Evolutionary conservation across 106 monocot species (phyloP).

Genomic region (Hemerocallis citrina): DNA sequence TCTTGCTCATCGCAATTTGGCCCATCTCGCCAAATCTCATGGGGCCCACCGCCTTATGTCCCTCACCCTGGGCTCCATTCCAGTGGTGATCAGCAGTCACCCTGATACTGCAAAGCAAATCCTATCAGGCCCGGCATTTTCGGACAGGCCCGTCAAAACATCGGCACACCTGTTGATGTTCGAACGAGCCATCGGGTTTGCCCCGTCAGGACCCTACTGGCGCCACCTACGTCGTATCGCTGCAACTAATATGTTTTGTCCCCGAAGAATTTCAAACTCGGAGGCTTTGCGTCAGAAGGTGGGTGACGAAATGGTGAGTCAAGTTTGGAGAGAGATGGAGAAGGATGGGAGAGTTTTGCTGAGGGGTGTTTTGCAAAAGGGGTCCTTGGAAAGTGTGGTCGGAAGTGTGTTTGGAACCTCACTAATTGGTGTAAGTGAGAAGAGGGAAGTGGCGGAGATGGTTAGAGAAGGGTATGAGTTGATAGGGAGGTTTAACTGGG

Average conservation of each 20-base stretch:
- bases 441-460: conserved; percentile 22
- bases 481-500: conserved; percentile 44
- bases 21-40: conserved; percentile 17
- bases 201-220: conserved; percentile 58
- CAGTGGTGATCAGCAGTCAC: conserved; percentile 40
- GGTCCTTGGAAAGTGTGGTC: conserved; percentile 44
- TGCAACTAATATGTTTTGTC: conserved; percentile 40
- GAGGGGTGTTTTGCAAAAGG: conserved; percentile 31
- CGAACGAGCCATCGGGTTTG: conserved; percentile 64
- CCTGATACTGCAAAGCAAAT: conserved; percentile 55
- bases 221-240: conserved; percentile 45
- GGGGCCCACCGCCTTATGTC: conserved; percentile 39
- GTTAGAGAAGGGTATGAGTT: conserved; percentile 49
- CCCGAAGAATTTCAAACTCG: conserved; percentile 20
- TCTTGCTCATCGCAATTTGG: conserved; percentile 50
- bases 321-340: conserved; percentile 23
- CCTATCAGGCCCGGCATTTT: conserved; percentile 30
- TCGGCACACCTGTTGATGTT: conserved; percentile 52
- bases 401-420: conserved; percentile 37
- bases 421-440: conserved; percentile 2
- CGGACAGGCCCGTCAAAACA: conserved; percentile 42
- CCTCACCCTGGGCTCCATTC: conserved; percentile 45
- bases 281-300: conserved; percentile 20
- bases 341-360: conserved; percentile 27
- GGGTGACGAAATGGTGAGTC: conserved; percentile 14